Base-by-base conservation (phyloP, 768 basidiomycete genomes). In the Mycena galericulata region DNA sequence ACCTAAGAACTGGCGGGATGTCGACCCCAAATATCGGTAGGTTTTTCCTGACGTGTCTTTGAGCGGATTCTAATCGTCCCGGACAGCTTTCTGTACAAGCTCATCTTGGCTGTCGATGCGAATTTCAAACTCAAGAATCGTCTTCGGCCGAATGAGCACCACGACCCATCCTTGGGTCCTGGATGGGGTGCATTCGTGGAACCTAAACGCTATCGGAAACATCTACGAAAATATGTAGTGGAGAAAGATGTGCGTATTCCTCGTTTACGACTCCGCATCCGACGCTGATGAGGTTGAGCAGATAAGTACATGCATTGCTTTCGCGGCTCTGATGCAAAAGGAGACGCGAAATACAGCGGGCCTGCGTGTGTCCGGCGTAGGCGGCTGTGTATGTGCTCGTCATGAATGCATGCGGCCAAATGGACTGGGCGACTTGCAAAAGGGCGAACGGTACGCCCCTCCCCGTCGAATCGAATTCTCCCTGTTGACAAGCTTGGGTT, bases 81-180 rank as follows among this genome's bases (percentile, higher is more conserved):
- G 9, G 2, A 4, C 20, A 77, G 76, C 30, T 77, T 56, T 47
- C 47, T 76, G 0, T 76, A 73, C 51, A 65, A 46, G 20, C 54
- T 75, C 0, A 34, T 74, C 24, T 45, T 78, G 30, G 67, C 75
- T 8, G 45, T 76, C 15, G 76, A 78, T 65, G 77, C 77, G 7
- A 76, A 76, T 47, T 78, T 78, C 58, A 56, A 65, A 6, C 57
- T 78, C 11, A 78, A 75, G 27, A 69, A 73, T 26, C 62, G 59
- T 5, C 22, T 67, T 20, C 56, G 49, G 2, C 24, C 34, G 1
- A 54, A 49, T 27, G 61, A 65, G 22, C 27, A 30, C 11, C 20
- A 67, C 24, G 67, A 72, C 27, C 67, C 61, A 0, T 38, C 60
- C 5, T 27, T 71, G 55, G 66, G 70, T 22, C 53, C 60, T 4